Evolutionary conservation across 73 alveolate genomes (phyloP), one percentile per base, ranked within the genome.

Genomic region (Breviolum minutum): DNA sequence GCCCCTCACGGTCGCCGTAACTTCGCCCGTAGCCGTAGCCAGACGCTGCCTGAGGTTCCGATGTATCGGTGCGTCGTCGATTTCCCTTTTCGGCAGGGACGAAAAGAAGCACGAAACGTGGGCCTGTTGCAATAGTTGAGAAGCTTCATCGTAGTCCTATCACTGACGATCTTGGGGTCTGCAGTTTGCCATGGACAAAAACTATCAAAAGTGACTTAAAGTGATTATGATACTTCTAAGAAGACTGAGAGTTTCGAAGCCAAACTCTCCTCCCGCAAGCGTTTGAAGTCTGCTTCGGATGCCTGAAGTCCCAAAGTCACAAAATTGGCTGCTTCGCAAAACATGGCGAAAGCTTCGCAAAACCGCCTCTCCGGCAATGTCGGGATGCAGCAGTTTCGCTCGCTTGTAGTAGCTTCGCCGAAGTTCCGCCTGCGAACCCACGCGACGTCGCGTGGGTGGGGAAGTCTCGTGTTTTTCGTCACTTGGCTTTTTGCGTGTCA

Each of bases 381-480:
- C 96, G 61, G 96, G 96, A 27, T 89, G 96, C 30, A 89, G 87
- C 74, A 89, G 66, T 73, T 89, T 89, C 20, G 96, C 96, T 0
- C 96, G 96, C 81, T 89, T 69, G 96, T 89, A 89, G 74, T 89
- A 89, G 87, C 87, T 87, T 6, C 96, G 61, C 30, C 96, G 96
- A 13, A 89, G 96, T 30, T 89, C 96, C 8, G 96, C 96, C 96
- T 89, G 26, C 0, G 3, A 40, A 40, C n/a, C n/a, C n/a, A n/a
- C n/a, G n/a, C n/a, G n/a, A 40, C 54, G 54, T 40, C 54, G 54
- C 54, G n/a, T 40, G 54, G 54, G 54, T 40, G 5, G 54, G 0
- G 5, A 40, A 0, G 54, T 40, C 54, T 40, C 54, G 54, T 40
- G 54, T 40, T 40, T 40, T 3, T 40, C n/a, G n/a, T n/a, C n/a